A percentile compares a stretch with the other conserved stretches of the same genome.
Conservation (phyloP, 192 early-diverging fungal genomes). For the Coemansia sp. region DNA sequence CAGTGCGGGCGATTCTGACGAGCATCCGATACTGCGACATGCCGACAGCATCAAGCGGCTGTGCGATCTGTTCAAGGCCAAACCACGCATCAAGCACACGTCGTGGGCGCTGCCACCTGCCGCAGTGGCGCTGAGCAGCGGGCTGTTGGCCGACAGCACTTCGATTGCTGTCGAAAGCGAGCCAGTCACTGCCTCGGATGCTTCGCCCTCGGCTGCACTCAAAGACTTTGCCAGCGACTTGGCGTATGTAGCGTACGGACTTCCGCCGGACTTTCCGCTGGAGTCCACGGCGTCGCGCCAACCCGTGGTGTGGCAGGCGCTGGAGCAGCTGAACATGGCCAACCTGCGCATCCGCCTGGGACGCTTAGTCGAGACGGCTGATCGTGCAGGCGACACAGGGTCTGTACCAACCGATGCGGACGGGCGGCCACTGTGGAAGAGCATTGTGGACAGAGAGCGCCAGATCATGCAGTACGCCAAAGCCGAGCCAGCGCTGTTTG, state of each 20-base stretch:
- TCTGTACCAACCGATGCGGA: constrained; percentile 9
- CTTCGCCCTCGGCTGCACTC: constrained; percentile 11
- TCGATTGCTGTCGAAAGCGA: neutral
- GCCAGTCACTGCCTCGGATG: neutral
- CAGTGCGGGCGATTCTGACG: neutral
- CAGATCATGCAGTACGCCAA: constrained; percentile 42
- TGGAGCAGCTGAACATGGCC: constrained; percentile 46
- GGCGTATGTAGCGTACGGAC: constrained; percentile 33
- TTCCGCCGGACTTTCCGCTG: constrained; percentile 49
- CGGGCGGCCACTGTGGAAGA: constrained; percentile 38
- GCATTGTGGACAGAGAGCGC: constrained; percentile 25
- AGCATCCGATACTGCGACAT: constrained; percentile 5
- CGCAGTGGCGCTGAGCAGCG: constrained; percentile 12
- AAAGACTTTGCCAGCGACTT: constrained; percentile 28
- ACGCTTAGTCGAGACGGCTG: constrained; percentile 8
- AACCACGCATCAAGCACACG: constrained; percentile 24
- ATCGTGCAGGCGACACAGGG: constrained; percentile 6
- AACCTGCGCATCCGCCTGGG: constrained; percentile 39
- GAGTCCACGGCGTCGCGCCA: constrained; percentile 36
- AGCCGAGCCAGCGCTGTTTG: constrained; percentile 38
- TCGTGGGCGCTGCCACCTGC: constrained; percentile 48
- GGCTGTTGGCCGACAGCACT: constrained; percentile 11
- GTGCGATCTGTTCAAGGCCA: constrained; percentile 49
- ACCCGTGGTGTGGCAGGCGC: constrained; percentile 43
- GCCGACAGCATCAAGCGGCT: constrained; percentile 21